A percentile compares a stretch with the other conserved stretches of the same genome.
Evolutionary conservation across 805 yeast species (phyloP).

Genomic region (Spathaspora passalidarum): DNA sequence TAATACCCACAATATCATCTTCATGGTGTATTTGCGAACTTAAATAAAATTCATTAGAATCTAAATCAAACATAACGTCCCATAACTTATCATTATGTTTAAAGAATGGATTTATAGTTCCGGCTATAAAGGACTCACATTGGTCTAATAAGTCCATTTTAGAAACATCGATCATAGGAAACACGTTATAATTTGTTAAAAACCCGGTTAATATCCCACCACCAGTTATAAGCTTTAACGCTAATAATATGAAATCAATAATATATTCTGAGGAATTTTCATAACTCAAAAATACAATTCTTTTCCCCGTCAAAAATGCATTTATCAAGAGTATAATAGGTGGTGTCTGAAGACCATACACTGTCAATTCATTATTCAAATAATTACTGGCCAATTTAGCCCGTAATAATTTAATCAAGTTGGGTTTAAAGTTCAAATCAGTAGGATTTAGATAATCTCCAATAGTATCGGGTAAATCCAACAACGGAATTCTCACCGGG

Average conservation of each 20-base stretch:
- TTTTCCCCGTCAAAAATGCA: conserved; percentile 37
- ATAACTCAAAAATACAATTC: conserved; percentile 37
- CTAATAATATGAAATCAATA: conserved; percentile 37
- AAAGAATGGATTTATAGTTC: conserved; percentile 67
- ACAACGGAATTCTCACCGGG: conserved; percentile 43
- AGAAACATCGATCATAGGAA: conserved; percentile 63
- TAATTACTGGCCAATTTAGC: conserved; percentile 31
- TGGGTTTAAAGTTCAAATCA: conserved; percentile 40
- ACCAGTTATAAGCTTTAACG: conserved; percentile 40
- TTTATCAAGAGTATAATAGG: conserved; percentile 35
- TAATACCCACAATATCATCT: conserved; percentile 13
- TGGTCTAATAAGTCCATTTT: conserved; percentile 47
- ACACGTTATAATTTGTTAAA: conserved; percentile 37
- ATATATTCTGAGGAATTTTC: conserved; percentile 42
- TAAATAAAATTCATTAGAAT: conserved; percentile 41
- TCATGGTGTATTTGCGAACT: conserved; percentile 15
- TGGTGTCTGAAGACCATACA: conserved; percentile 54
- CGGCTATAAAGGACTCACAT: conserved; percentile 49
- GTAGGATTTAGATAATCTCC: conserved; percentile 47
- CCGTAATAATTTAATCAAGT: conserved; percentile 31
- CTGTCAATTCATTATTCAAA: conserved; percentile 46
- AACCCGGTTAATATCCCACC: conserved; percentile 42
- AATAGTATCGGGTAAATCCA: conserved; percentile 38
- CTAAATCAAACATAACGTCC: conserved; percentile 64
- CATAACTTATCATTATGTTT: conserved; percentile 51